phyloP scores from a whole-genome alignment of 305 asterid species.

The Salvia sclarea region DNA sequence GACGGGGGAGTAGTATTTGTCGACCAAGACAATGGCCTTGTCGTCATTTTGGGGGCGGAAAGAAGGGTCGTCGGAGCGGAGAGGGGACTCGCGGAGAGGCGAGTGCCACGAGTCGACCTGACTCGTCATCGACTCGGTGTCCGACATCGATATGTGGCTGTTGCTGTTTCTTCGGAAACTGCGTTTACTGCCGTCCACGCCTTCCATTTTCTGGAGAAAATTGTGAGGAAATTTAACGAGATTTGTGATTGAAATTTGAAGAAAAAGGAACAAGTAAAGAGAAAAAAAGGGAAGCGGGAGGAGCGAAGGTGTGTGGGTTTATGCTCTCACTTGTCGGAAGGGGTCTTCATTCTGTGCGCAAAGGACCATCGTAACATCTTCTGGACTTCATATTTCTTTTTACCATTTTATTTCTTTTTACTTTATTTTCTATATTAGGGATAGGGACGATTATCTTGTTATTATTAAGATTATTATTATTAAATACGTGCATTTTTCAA shows the following conservation, averaged over 20 bases:
- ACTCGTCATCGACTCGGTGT: slow-evolving; percentile 67
- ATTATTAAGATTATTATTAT: too few relatives aligned
- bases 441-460: too few relatives aligned
- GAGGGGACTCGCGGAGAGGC: slow-evolving; percentile 68
- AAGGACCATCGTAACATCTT: neutral
- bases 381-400: slow-evolving; percentile 6
- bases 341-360: neutral
- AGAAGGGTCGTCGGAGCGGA: slow-evolving; percentile 54
- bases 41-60: slow-evolving; percentile 40
- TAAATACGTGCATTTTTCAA: too few relatives aligned
- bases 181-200: slow-evolving; percentile 32
- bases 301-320: slow-evolving; percentile 27
- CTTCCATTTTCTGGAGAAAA: slow-evolving; percentile 37
- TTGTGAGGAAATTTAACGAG: neutral
- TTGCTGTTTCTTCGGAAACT: slow-evolving; percentile 44
- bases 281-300: neutral
- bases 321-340: slow-evolving; percentile 3
- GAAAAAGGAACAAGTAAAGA: slow-evolving; percentile 9
- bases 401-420: too few relatives aligned
- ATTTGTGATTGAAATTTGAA: slow-evolving; percentile 9
- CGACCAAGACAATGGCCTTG: slow-evolving; percentile 51
- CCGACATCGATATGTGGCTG: slow-evolving; percentile 69
- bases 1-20: slow-evolving; percentile 44
- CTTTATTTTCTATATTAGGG: too few relatives aligned
- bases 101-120: slow-evolving; percentile 76